Evolutionary conservation across 208 protist species (phyloP).

Genomic region (Leishmania martiniquensis): DNA sequence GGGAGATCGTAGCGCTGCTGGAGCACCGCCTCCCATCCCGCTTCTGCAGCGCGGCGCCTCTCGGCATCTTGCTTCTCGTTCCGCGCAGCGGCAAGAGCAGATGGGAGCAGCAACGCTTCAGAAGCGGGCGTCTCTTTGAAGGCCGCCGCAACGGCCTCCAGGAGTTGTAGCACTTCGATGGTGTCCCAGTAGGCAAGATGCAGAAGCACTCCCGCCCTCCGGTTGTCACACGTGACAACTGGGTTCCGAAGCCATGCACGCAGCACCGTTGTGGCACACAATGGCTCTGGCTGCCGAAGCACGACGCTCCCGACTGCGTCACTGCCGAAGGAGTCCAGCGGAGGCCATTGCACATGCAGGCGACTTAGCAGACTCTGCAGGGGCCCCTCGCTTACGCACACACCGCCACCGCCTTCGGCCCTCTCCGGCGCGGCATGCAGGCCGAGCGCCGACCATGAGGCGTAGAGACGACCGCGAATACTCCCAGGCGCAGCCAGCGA

Average conservation of each 20-base stretch:
- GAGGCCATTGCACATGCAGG: constrained; percentile 24
- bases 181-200: constrained; percentile 34
- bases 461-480: constrained; percentile 30
- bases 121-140: neutral
- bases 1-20: constrained; percentile 21
- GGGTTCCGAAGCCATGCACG: constrained; percentile 28
- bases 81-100: constrained; percentile 6
- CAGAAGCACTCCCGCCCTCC: constrained; percentile 11
- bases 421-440: constrained; percentile 27
- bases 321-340: constrained; percentile 23
- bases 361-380: constrained; percentile 30
- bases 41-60: constrained; percentile 20
- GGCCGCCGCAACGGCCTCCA: neutral
- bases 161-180: constrained; percentile 14
- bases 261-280: constrained; percentile 16
- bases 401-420: constrained; percentile 21
- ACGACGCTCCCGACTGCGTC: constrained; percentile 31
- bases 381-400: constrained; percentile 33
- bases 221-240: constrained; percentile 22
- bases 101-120: constrained; percentile 5
- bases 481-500: constrained; percentile 26
- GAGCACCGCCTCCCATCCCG: constrained; percentile 12
- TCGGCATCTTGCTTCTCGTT: constrained; percentile 15
- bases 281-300: constrained; percentile 18
- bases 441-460: constrained; percentile 26